phyloP scores from a whole-genome alignment of 805 yeast genomes.

The Pichia scutulata region DNA sequence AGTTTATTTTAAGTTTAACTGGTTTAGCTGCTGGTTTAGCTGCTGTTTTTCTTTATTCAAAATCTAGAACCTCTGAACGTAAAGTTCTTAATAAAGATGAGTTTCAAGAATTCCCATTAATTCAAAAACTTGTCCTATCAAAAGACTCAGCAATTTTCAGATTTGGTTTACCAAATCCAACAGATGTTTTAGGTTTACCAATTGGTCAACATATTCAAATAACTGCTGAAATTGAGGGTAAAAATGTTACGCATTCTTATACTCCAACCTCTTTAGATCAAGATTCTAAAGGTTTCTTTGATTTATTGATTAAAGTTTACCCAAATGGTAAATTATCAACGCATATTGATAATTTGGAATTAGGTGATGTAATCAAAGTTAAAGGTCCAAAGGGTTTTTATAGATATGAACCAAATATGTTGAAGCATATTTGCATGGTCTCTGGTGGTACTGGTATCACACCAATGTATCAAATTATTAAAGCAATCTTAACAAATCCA shows the following conservation, averaged over 20 bases:
- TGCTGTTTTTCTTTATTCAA: slow-evolving; percentile 16
- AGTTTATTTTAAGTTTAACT: neutral
- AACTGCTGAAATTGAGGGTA: slow-evolving; percentile 66
- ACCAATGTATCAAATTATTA: slow-evolving; percentile 90
- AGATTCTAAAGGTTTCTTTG: slow-evolving; percentile 73
- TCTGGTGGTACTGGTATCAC: slow-evolving; percentile 97
- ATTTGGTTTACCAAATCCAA: slow-evolving; percentile 70
- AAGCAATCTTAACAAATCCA: slow-evolving; percentile 71
- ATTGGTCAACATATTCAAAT: slow-evolving; percentile 91
- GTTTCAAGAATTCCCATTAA: slow-evolving; percentile 73
- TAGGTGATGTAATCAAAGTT: slow-evolving; percentile 73
- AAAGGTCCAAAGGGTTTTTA: slow-evolving; percentile 91
- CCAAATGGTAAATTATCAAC: slow-evolving; percentile 80
- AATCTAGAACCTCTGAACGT: slow-evolving; percentile 19
- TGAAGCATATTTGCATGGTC: slow-evolving; percentile 70
- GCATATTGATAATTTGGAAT: slow-evolving; percentile 57
- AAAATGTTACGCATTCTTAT: slow-evolving; percentile 78
- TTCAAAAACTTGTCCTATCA: slow-evolving; percentile 64
- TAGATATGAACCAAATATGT: slow-evolving; percentile 75
- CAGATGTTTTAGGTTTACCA: slow-evolving; percentile 78
- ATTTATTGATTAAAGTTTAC: slow-evolving; percentile 77
- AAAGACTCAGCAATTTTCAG: slow-evolving; percentile 81
- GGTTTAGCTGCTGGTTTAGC: slow-evolving; percentile 2
- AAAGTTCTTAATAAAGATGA: slow-evolving; percentile 53
- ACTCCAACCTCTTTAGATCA: slow-evolving; percentile 80